Evolutionary conservation across 192 early-diverging fungal species (phyloP).

Genomic region (Piromyces finnis): DNA sequence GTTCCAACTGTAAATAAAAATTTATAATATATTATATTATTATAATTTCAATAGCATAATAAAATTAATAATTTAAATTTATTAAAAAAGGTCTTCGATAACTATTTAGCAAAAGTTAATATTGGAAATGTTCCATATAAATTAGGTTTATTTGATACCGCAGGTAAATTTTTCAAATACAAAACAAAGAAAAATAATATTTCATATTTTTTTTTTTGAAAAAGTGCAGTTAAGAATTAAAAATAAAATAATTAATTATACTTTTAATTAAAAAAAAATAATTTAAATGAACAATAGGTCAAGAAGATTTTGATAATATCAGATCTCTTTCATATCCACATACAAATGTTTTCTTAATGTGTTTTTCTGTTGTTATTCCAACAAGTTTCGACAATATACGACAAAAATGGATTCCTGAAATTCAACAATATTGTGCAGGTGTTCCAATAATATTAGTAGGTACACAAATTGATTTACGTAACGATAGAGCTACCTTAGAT

Average conservation of each 20-base stretch:
- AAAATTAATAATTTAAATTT: neutral
- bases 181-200: too few species aligned
- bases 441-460: conserved; percentile 91
- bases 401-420: conserved; percentile 94
- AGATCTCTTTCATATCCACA: conserved; percentile 87
- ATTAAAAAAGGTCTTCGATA: neutral
- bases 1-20: neutral
- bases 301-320: conserved; percentile 90
- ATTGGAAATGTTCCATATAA: neutral
- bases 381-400: conserved; percentile 95
- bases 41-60: too few species aligned
- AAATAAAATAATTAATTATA: too few species aligned
- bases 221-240: too few species aligned
- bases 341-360: conserved; percentile 89
- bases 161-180: neutral
- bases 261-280: too few species aligned
- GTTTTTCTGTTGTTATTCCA: conserved; percentile 80
- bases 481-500: conserved; percentile 58
- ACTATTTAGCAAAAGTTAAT: neutral
- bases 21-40: too few species aligned
- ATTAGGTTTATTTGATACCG: neutral
- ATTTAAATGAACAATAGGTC: conserved; percentile 22
- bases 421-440: conserved; percentile 82
- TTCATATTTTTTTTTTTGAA: too few species aligned
- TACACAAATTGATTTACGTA: conserved; percentile 79